phyloP scores from a whole-genome alignment of 768 basidiomycete genomes.

The Russula vinacea region DNA sequence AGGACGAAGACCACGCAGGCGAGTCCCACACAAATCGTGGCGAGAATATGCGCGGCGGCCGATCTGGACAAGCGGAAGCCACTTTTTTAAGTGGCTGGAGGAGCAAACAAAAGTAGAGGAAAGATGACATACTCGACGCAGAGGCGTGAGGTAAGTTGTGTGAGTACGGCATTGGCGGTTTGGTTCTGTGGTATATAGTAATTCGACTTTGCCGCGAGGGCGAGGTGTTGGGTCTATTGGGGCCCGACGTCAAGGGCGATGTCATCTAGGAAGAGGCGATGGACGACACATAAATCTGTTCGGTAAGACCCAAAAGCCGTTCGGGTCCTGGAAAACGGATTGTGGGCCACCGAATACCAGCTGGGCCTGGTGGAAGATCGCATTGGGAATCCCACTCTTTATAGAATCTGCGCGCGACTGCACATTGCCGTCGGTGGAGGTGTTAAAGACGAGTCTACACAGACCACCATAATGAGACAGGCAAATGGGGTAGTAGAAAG shows the following conservation, averaged over 20 bases:
- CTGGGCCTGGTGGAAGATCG: slow-evolving; percentile 54
- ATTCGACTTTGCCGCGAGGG: slow-evolving; percentile 52
- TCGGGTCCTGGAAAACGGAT: slow-evolving; percentile 46
- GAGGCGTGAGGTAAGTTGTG: slow-evolving; percentile 47
- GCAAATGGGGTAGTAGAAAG: neutral
- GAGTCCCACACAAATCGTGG: slow-evolving; percentile 46
- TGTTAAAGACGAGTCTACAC: slow-evolving; percentile 29
- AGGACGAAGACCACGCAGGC: slow-evolving; percentile 48
- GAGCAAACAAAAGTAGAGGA: neutral
- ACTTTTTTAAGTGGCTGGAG: neutral
- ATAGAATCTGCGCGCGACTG: slow-evolving; percentile 51
- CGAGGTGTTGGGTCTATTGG: slow-evolving; percentile 54
- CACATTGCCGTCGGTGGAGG: slow-evolving; percentile 43
- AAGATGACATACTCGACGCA: slow-evolving; percentile 55
- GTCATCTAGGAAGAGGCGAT: neutral
- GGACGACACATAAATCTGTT: slow-evolving; percentile 42
- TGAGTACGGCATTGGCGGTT: slow-evolving; percentile 42
- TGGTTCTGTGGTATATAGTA: slow-evolving; percentile 51
- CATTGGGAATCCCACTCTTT: slow-evolving; percentile 51
- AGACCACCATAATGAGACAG: neutral
- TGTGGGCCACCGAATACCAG: slow-evolving; percentile 43
- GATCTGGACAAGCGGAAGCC: slow-evolving; percentile 40
- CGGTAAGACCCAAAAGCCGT: slow-evolving; percentile 55
- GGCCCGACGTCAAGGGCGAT: neutral
- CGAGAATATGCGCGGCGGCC: slow-evolving; percentile 51